These are phyloP conservation scores for Ceratobasidium sp. DNA, from an alignment of 1,284 basidiomycete species.

Conservation along the genomic window DNA sequence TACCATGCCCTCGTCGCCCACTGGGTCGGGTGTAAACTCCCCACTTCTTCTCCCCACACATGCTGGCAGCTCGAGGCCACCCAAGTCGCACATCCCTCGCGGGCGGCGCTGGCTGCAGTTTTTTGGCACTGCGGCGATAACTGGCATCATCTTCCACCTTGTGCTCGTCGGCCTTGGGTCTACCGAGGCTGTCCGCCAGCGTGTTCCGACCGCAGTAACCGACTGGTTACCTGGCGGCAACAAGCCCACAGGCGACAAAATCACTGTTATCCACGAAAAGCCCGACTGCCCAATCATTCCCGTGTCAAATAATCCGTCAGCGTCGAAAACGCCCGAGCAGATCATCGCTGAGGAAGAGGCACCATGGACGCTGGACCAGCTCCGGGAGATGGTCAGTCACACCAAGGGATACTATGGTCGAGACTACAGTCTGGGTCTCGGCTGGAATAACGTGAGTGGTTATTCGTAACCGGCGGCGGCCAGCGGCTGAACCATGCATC, in stretches of 20 bases:
- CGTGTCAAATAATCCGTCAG: neutral
- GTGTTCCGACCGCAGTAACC: slow-evolving; percentile 35
- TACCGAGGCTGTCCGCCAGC: slow-evolving; percentile 31
- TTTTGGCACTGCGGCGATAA: slow-evolving; percentile 39
- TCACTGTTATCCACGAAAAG: slow-evolving; percentile 33
- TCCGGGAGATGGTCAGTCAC: slow-evolving; percentile 44
- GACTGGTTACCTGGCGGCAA: slow-evolving; percentile 39
- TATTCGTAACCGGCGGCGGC: neutral
- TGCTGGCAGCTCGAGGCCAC: slow-evolving; percentile 1
- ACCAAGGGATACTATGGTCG: slow-evolving; percentile 45
- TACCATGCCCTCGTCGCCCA: slow-evolving; percentile 27
- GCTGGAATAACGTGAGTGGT: slow-evolving; percentile 45
- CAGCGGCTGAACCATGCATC: neutral
- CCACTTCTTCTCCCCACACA: slow-evolving; percentile 34
- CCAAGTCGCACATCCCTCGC: slow-evolving; percentile 30
- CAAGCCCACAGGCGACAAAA: slow-evolving; percentile 20
- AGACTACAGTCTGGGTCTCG: slow-evolving; percentile 45
- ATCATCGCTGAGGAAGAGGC: slow-evolving; percentile 36
- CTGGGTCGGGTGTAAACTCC: slow-evolving; percentile 36
- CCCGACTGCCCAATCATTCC: neutral
- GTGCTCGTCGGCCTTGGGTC: slow-evolving; percentile 41
- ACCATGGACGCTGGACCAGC: slow-evolving; percentile 41
- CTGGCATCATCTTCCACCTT: slow-evolving; percentile 42
- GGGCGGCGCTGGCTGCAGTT: slow-evolving; percentile 38
- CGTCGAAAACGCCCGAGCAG: slow-evolving; percentile 16